Evolutionary conservation across 768 basidiomycete species (phyloP), one percentile per base, ranked within the genome.

Genomic region (Lactifluus piperatus): DNA sequence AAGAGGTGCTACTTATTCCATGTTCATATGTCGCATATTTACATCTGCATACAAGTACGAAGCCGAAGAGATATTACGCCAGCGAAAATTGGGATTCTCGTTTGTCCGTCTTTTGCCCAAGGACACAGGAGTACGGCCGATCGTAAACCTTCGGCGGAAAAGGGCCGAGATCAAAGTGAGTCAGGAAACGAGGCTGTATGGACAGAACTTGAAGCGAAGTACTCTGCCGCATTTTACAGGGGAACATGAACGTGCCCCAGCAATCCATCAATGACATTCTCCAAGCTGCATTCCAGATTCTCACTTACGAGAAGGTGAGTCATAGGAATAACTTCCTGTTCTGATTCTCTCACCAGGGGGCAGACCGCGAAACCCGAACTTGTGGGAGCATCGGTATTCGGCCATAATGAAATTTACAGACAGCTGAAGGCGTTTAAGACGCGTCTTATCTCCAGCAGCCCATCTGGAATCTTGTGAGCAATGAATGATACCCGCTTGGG

Each of bases 71-170:
- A 77, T 91, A 37, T 71, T 89, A 13, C 77, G 81, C n/a, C 81
- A 85, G 63, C 80, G 92, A 2, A 81, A 73, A 61, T 77, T 97
- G 2, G 90, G 91, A 0, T 92, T 84, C 67, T 91, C 93, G 0
- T 90, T 88, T 63, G 84, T 95, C 16, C 81, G 97, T 2, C 76
- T 97, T 7, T 74, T 99, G 20, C 97, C 97, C 0, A 99, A 98
- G 70, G 94, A 94, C 58, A 90, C 84, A 4, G 97, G 97, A 0
- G 91, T 98, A 3, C 79, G 97, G 30, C 94, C 94, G 0, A 95
- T 98, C 60, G 89, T 97, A 27, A 98, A 99, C 68, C 75, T 98
- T 44, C 79, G 84, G n/a, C 70, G 74, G 24, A 78, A 84, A 52
- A 77, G 74, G 66, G 73, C 71, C 56, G 32, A 68, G 69, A 27